Base-by-base conservation (phyloP, 441 rosid species). In the Manihot esculenta region DNA sequence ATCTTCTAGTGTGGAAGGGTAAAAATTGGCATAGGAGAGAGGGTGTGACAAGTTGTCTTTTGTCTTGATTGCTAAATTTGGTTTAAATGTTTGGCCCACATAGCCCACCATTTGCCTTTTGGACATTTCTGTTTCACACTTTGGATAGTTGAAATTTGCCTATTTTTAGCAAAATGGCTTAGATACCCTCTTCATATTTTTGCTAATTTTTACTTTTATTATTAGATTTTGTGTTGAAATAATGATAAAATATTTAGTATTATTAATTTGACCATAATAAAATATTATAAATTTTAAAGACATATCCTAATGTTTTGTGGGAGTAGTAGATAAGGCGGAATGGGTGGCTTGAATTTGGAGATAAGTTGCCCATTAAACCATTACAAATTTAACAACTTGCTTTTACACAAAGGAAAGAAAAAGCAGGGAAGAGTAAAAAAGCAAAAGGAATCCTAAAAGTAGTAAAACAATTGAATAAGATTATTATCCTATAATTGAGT, bases 31-130 rank as follows among this genome's bases (percentile, higher is more conserved):
- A n/a, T n/a, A n/a, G n/a, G n/a, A n/a, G n/a, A n/a, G n/a, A n/a
- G n/a, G n/a, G 20, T 54, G 44, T 35, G 66, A 35, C 71, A 72
- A 72, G 68, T 42, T 59, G 66, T 55, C 18, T 56, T 59, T 78
- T 70, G 74, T 64, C 55, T 26, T 64, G 72, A 20, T 63, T 66
- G 60, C 78, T 70, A 72, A 72, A 66, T 72, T 71, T 71, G 74
- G 76, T 63, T 70, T 60, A 42, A 50, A 35, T 35, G 48, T 5
- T 5, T 9, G 78, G 57, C 68, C 77, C 71, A 71, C 80, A 5
- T 7, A 45, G 71, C 81, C 80, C 17, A 35, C 74, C 20, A 33
- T 72, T 61, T 21, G 54, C 72, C 60, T 64, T 64, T 55, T 64
- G 55, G 26, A 7, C 21, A 62, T 62, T 27, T 35, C 2, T 45